These are phyloP conservation scores for Chara braunii DNA, from an alignment of 139 green algal genomes.

Conservation along the genomic window DNA sequence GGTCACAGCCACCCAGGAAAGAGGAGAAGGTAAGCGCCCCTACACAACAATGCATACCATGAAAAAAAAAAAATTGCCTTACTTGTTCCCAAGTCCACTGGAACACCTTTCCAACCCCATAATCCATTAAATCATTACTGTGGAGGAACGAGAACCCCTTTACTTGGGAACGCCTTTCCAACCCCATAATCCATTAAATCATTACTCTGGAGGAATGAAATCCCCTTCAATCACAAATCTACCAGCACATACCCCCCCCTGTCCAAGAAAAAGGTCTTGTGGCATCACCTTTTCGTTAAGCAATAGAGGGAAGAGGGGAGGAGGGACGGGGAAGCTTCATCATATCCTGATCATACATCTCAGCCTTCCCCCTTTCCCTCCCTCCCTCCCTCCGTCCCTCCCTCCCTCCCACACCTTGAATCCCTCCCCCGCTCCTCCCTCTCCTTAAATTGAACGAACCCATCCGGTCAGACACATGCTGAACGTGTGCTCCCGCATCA, in stretches of 20 bases:
- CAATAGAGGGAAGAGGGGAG: neutral
- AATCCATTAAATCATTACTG: neutral
- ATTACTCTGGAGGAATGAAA: neutral
- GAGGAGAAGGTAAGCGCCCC: too few relatives aligned
- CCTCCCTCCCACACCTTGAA: too few relatives aligned
- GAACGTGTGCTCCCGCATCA: constrained; percentile 18
- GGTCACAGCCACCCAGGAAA: too few relatives aligned
- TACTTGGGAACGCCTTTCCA: neutral
- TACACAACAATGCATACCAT: too few relatives aligned
- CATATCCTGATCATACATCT: neutral
- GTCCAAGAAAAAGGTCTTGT: too few relatives aligned
- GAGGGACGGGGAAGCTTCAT: neutral
- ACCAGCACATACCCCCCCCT: too few relatives aligned
- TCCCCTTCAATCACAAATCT: too few relatives aligned
- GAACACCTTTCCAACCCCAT: neutral
- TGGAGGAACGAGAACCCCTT: neutral
- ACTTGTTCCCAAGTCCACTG: too few relatives aligned
- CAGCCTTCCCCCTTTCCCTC: neutral
- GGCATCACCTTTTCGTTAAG: neutral
- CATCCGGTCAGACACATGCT: neutral
- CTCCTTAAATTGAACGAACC: neutral
- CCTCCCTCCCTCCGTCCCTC: neutral
- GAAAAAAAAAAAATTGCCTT: too few relatives aligned
- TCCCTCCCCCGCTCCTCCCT: neutral
- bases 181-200: constrained; percentile 2